Evolutionary conservation across 192 early-diverging fungal species (phyloP).

Genomic region (Lobosporangium transversale): DNA sequence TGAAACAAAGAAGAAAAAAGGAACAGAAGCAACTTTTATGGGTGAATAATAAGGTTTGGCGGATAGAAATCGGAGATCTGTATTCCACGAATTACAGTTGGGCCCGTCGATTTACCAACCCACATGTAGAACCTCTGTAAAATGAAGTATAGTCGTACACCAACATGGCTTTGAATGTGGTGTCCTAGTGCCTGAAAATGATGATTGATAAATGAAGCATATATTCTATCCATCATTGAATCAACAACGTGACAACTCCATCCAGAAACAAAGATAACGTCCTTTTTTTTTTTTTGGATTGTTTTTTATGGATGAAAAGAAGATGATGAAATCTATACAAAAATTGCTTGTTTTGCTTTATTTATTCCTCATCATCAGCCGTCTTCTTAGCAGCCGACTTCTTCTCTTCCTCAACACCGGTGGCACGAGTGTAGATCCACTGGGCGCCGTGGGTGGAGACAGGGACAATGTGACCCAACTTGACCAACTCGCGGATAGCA

Average conservation of each 20-base stretch:
- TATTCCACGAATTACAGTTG: slow-evolving; percentile 20
- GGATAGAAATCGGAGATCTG: background rate
- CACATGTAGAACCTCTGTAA: too few species aligned
- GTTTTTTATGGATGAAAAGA: too few species aligned
- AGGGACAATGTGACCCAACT: slow-evolving; percentile 91
- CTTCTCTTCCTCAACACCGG: slow-evolving; percentile 63
- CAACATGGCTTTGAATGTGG: too few species aligned
- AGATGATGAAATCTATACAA: too few species aligned
- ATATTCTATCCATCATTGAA: too few species aligned
- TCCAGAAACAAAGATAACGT: too few species aligned
- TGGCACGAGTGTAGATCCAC: slow-evolving; percentile 80
- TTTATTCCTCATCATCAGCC: slow-evolving; percentile 55
- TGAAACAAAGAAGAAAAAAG: slow-evolving; percentile 6
- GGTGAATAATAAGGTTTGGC: background rate
- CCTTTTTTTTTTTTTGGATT: too few species aligned
- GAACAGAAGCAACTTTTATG: background rate
- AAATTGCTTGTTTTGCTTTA: too few species aligned
- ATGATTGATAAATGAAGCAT: too few species aligned
- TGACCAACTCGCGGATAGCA: slow-evolving; percentile 93
- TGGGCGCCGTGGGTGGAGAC: slow-evolving; percentile 93
- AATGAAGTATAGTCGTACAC: too few species aligned
- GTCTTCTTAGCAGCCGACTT: slow-evolving; percentile 46
- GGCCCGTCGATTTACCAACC: slow-evolving; percentile 17
- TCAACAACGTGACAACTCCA: too few species aligned
- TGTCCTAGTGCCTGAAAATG: too few species aligned